These are phyloP conservation scores for Xylariaceae sp. DNA, from an alignment of 2,329 filamentous ascomycete species.

Conservation along the genomic window DNA sequence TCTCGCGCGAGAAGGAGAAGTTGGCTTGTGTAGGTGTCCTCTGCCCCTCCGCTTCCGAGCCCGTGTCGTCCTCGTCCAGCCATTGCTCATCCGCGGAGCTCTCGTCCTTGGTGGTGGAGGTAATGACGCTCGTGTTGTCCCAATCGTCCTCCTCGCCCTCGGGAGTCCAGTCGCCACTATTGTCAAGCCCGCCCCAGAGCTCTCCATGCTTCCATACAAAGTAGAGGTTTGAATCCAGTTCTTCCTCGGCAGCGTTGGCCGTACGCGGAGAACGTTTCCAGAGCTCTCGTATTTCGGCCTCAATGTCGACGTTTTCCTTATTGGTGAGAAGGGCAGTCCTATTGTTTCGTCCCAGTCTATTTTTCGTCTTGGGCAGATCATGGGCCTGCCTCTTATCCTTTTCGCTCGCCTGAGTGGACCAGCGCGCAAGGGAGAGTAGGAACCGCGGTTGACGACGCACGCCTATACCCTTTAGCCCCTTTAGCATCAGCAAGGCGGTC, in stretches of 20 bases:
- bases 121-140: conserved; percentile 78
- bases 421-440: conserved; percentile 50
- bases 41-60: conserved; percentile 39
- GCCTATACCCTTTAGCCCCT: conserved; percentile 52
- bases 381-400: conserved; percentile 23
- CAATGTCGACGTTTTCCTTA: conserved; percentile 69
- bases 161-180: conserved; percentile 71
- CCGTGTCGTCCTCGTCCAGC: conserved; percentile 33
- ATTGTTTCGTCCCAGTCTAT: conserved; percentile 46
- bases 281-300: conserved; percentile 66
- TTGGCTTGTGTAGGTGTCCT: conserved; percentile 69
- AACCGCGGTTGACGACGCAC: conserved; percentile 58
- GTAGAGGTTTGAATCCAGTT: conserved; percentile 71
- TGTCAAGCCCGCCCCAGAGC: conserved; percentile 78
- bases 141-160: conserved; percentile 51
- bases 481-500: conserved; percentile 49
- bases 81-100: conserved; percentile 44
- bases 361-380: conserved; percentile 12
- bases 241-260: conserved; percentile 50
- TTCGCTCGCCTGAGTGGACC: conserved; percentile 29
- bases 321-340: conserved; percentile 51
- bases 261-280: conserved; percentile 38
- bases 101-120: conserved; percentile 35
- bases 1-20: conserved; percentile 43
- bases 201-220: conserved; percentile 78